phyloP scores from a whole-genome alignment of 176 grass and related monocot species.

The Lolium multiflorum region DNA sequence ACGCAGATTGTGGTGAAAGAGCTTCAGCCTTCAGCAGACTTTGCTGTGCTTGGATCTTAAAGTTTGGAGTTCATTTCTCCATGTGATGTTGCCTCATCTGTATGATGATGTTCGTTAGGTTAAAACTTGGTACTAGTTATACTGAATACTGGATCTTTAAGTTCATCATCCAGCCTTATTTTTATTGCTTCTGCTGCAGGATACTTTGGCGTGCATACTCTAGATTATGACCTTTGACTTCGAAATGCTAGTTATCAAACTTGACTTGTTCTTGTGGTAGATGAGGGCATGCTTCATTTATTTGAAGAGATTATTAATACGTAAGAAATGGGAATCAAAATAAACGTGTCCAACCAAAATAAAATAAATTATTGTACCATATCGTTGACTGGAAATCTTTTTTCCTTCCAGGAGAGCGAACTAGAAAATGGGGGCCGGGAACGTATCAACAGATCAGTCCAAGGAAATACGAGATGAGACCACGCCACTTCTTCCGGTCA shows the following conservation, averaged over 20 bases:
- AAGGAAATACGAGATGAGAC: conserved; percentile 61
- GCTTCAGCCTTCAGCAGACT: background rate
- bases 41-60: background rate
- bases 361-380: background rate
- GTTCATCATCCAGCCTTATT: background rate
- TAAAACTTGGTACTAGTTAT: background rate
- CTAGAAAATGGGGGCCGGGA: conserved; percentile 26
- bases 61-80: background rate
- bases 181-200: background rate
- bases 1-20: conserved; percentile 27
- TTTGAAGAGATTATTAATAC: conserved; percentile 14
- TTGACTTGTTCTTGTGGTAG: conserved; percentile 1
- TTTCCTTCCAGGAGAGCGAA: conserved; percentile 21
- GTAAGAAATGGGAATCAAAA: conserved; percentile 33
- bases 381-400: background rate
- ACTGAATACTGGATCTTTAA: background rate
- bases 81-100: background rate
- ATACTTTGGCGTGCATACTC: background rate
- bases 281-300: background rate
- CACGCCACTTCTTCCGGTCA: conserved; percentile 63
- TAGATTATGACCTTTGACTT: conserved; percentile 1
- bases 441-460: background rate
- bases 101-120: background rate
- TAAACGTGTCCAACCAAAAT: background rate
- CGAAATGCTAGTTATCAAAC: background rate